A percentile compares a stretch with the other conserved stretches of the same genome.
phyloP scores from a whole-genome alignment of 2,329 filamentous ascomycete genomes.

The Claviceps lovelessii region DNA sequence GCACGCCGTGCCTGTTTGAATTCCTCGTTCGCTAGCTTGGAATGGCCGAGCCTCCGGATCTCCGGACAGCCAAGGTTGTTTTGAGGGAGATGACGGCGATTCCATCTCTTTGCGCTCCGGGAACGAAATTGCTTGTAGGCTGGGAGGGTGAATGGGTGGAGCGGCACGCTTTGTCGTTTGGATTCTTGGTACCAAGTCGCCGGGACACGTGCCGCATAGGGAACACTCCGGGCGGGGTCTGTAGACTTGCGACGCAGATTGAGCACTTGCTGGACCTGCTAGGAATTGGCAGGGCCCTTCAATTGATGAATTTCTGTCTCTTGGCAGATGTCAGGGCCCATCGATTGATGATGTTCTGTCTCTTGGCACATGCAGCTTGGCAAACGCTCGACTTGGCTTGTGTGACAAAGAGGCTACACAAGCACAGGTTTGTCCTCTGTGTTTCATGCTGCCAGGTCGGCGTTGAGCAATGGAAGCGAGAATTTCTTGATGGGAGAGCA shows the following conservation, averaged over 20 bases:
- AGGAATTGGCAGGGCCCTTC: no score
- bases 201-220: not conserved
- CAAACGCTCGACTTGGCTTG: not conserved
- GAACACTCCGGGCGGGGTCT: not conserved
- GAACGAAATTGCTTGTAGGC: not conserved
- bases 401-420: no score
- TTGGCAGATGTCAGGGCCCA: not conserved
- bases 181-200: not conserved
- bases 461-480: no score
- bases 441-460: no score
- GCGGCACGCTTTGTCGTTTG: not conserved
- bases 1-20: no score
- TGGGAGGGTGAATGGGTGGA: not conserved
- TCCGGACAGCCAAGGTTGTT: not conserved
- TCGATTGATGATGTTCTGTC: no score
- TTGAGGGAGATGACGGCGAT: not conserved
- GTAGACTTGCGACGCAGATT: not conserved
- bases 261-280: no score
- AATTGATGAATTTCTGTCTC: no score
- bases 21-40: no score
- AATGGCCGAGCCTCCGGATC: no score
- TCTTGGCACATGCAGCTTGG: not conserved
- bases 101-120: not conserved
- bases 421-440: no score
- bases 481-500: no score